Evolutionary conservation across 2,329 filamentous ascomycete species (phyloP).

Genomic region (Fusarium equiseti): DNA sequence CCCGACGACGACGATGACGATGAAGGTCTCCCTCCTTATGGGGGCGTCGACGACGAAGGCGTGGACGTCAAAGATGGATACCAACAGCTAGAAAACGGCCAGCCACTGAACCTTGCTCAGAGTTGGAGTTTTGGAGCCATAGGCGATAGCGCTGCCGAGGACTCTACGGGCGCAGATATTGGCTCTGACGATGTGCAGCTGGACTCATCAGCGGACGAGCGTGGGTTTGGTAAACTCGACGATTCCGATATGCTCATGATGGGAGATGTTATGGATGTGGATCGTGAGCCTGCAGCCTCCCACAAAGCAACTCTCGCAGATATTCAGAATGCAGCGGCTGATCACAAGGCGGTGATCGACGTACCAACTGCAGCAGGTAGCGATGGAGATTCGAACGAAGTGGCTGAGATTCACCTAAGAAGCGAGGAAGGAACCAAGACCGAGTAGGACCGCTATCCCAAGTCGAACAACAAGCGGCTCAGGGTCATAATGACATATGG

Average conservation of each 20-base stretch:
- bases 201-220: slow-evolving; percentile 55
- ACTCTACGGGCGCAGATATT: slow-evolving; percentile 53
- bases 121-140: slow-evolving; percentile 63
- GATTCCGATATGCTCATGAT: slow-evolving; percentile 52
- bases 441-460: slow-evolving; percentile 38
- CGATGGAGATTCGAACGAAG: slow-evolving; percentile 58
- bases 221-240: slow-evolving; percentile 39
- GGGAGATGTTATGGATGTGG: slow-evolving; percentile 27
- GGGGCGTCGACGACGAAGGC: slow-evolving; percentile 63
- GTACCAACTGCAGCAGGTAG: slow-evolving; percentile 54
- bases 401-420: slow-evolving; percentile 64
- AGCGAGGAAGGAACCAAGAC: slow-evolving; percentile 51
- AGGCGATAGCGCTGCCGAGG: slow-evolving; percentile 48
- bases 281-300: slow-evolving; percentile 31
- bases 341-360: slow-evolving; percentile 54
- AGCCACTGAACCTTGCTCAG: slow-evolving; percentile 52
- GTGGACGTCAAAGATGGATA: slow-evolving; percentile 56
- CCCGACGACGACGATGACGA: slow-evolving; percentile 50
- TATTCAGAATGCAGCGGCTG: slow-evolving; percentile 53
- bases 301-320: slow-evolving; percentile 38
- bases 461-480: slow-evolving; percentile 24
- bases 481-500: slow-evolving; percentile 19
- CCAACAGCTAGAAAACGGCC: slow-evolving; percentile 43
- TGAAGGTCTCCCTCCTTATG: slow-evolving; percentile 53
- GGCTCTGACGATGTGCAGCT: slow-evolving; percentile 60